phyloP scores from a whole-genome alignment of 306 rosid genomes.

The Trichosanthes cucumerina region DNA sequence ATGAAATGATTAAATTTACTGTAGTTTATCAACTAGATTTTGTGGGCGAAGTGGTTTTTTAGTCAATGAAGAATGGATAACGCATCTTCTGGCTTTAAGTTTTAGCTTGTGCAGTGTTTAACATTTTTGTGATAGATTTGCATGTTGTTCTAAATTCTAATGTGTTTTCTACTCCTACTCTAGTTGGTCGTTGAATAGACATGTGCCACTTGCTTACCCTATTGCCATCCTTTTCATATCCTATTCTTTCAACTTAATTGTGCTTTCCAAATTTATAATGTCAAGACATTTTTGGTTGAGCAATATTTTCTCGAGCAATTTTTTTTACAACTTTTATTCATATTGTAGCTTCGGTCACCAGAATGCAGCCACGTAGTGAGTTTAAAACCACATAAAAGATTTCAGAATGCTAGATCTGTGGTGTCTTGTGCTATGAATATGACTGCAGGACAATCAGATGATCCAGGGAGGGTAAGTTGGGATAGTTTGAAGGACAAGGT shows the following conservation, averaged over 20 bases:
- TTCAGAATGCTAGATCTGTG: slow-evolving; percentile 21
- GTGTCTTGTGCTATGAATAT: slow-evolving; percentile 44
- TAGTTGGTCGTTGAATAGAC: not conserved
- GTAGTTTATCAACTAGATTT: not conserved
- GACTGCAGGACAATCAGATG: slow-evolving; percentile 61
- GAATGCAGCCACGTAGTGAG: slow-evolving; percentile 19
- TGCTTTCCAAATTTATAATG: not conserved
- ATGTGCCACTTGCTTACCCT: not conserved
- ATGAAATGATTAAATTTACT: not conserved
- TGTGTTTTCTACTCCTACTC: not conserved
- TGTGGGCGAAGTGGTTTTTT: not conserved
- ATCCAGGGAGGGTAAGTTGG: slow-evolving; percentile 30
- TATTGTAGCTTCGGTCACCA: slow-evolving; percentile 21
- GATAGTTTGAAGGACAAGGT: slow-evolving; percentile 33
- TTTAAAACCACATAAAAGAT: slow-evolving; percentile 22
- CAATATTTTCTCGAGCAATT: not conserved
- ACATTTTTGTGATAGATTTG: not conserved
- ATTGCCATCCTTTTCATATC: not conserved
- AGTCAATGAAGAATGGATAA: not conserved
- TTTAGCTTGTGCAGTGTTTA: not conserved
- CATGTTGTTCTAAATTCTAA: not conserved
- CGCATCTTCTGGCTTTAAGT: not conserved
- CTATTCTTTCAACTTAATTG: not conserved
- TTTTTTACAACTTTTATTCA: not conserved
- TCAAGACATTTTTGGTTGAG: not conserved